Evolutionary conservation across 345 rosid genomes (phyloP), one percentile per base, ranked within the genome.

Genomic region (Schrenkiella parvula): DNA sequence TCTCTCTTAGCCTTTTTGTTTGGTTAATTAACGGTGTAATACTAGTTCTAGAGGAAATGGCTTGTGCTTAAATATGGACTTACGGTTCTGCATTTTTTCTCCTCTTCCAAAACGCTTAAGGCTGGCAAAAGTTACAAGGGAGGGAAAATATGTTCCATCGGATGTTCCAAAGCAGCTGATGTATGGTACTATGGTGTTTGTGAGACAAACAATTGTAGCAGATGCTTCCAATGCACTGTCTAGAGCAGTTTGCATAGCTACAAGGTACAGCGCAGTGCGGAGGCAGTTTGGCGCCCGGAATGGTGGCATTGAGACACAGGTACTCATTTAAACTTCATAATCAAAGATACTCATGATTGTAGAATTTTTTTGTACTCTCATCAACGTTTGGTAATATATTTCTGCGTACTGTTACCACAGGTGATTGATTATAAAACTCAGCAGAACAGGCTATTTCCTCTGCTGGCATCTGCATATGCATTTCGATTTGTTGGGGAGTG

Each of bases 381-480:
- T 31, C 14, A 44, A 25, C 35, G n/a, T 8, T 14, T 10, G 58
- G 28, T 61, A 53, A 75, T 61, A 17, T 39, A 2, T 53, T 72
- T 12, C 12, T 54, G 52, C 44, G 10, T 68, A 42, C 60, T 75
- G 31, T 67, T 58, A 10, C 66, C 41, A 59, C 81, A 95, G 99
- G 98, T 95, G 85, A 90, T 95, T 77, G 89, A 95, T 80, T 95
- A 92, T 74, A 92, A 88, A 81, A 91, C 98, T 66, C 99, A 95
- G 82, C 99, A 95, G 76, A 87, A 75, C 79, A 80, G 99, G 80
- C 93, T 95, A 43, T 95, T 95, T 73, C 99, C 99, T 73, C 82
- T 95, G 88, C 86, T 95, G 80, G 99, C 99, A 77, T 92, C 98
- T 67, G 99, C 99, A 31, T 95, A 92, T 81, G 99, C 99, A 70